Percentiles rank a stretch among this genome's conserved stretches.
phyloP scores from a whole-genome alignment of 2,329 filamentous ascomycete genomes.

The Beauveria asiatica region DNA sequence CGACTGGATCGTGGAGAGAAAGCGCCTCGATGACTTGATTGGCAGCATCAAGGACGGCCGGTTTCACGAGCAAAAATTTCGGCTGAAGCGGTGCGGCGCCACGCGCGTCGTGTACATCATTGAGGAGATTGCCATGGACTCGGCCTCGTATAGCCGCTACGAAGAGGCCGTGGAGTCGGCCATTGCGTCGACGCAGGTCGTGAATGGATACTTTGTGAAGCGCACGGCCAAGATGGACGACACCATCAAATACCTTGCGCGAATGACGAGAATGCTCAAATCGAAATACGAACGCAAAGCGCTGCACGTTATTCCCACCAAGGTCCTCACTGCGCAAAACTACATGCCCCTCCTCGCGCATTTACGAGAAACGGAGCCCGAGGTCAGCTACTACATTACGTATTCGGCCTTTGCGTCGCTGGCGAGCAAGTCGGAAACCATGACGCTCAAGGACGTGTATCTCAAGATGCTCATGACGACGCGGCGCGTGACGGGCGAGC shows the following conservation, averaged over 20 bases:
- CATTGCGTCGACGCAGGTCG: constrained; percentile 68
- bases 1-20: constrained; percentile 75
- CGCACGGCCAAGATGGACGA: constrained; percentile 68
- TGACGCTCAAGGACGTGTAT: constrained; percentile 66
- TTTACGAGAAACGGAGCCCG: constrained; percentile 43
- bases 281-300: constrained; percentile 51
- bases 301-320: constrained; percentile 58
- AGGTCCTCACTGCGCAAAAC: constrained; percentile 52
- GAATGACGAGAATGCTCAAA: constrained; percentile 62
- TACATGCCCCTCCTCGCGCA: constrained; percentile 57
- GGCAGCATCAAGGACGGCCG: constrained; percentile 73
- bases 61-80: constrained; percentile 79
- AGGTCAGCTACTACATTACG: constrained; percentile 50
- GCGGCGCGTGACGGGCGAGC: constrained; percentile 65
- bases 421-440: constrained; percentile 64
- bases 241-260: constrained; percentile 64
- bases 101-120: constrained; percentile 71
- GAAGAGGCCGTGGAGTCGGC: constrained; percentile 63
- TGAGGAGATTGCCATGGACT: constrained; percentile 59
- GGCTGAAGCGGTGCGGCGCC: constrained; percentile 62
- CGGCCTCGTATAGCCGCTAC: constrained; percentile 45
- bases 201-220: constrained; percentile 73
- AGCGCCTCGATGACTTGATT: constrained; percentile 72
- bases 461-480: constrained; percentile 84
- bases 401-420: constrained; percentile 65